Percentiles rank a stretch among this genome's conserved stretches.
These are phyloP conservation scores for Nectriaceae sp. DNA, from an alignment of 2,329 filamentous ascomycete species.

Conservation along the genomic window DNA sequence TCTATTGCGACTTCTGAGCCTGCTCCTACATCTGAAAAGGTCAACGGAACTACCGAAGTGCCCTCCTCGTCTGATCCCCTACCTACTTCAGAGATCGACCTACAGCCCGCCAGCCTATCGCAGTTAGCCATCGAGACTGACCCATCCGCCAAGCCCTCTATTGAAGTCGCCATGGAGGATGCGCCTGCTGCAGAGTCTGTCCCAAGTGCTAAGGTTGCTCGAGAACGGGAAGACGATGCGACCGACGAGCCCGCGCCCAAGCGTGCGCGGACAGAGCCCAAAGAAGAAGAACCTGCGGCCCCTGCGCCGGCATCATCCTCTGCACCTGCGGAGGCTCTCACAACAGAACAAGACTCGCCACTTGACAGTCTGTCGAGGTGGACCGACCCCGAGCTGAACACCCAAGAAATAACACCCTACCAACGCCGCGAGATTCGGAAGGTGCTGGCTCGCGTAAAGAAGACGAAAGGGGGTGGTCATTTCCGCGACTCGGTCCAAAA, in stretches of 20 bases:
- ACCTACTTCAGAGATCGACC: constrained; percentile 35
- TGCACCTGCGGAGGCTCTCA: constrained; percentile 21
- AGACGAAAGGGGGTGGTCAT: constrained; percentile 75
- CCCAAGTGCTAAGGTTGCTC: constrained; percentile 63
- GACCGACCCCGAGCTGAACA: constrained; percentile 45
- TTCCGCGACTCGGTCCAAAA: constrained; percentile 80
- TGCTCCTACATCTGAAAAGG: constrained; percentile 6
- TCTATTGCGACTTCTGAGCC: constrained; percentile 12
- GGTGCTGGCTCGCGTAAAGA: constrained; percentile 75
- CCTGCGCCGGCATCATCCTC: constrained; percentile 12
- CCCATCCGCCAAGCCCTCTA: constrained; percentile 29
- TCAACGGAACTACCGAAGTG: constrained; percentile 15
- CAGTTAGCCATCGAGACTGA: constrained; percentile 40
- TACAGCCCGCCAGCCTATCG: constrained; percentile 39
- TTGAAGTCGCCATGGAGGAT: constrained; percentile 57
- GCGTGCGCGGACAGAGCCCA: constrained; percentile 72
- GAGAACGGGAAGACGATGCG: constrained; percentile 76
- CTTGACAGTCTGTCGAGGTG: constrained; percentile 40
- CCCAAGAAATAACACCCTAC: constrained; percentile 55
- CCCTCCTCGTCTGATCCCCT: constrained; percentile 18
- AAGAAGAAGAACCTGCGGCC: constrained; percentile 39
- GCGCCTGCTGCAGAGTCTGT: constrained; percentile 28
- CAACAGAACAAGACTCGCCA: constrained; percentile 20
- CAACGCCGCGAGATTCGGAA: constrained; percentile 66
- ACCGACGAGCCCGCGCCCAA: constrained; percentile 71